A percentile compares a stretch with the other conserved stretches of the same genome.
Conservation (phyloP, 441 rosid species). For the Dalechampia spathulata region DNA sequence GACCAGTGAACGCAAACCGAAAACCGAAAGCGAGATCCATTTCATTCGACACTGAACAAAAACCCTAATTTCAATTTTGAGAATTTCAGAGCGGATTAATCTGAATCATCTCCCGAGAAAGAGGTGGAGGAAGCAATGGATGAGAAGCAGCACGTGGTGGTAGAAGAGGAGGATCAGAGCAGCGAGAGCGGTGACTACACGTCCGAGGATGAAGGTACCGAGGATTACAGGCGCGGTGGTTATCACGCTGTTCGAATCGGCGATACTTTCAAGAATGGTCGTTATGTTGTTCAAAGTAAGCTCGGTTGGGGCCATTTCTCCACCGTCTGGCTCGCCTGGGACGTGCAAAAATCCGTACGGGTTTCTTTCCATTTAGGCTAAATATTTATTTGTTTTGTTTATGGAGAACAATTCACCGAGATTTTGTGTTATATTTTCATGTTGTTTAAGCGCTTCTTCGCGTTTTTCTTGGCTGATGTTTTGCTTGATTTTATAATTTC, state of each 20-base stretch:
- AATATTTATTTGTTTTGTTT: neutral
- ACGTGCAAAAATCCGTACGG: slow-evolving; percentile 37
- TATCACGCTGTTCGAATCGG: slow-evolving; percentile 62
- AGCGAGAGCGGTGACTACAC: slow-evolving; percentile 49
- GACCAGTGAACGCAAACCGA: too few species aligned
- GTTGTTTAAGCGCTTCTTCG: too few species aligned
- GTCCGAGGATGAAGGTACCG: slow-evolving; percentile 69
- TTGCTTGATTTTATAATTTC: too few species aligned
- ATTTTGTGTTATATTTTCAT: too few species aligned
- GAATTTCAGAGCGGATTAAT: too few species aligned
- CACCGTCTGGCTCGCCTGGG: slow-evolving; percentile 79
- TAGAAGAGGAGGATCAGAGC: slow-evolving; percentile 36
- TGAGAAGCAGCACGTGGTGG: slow-evolving; percentile 17
- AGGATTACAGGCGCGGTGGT: slow-evolving; percentile 64
- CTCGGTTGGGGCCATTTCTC: slow-evolving; percentile 83
- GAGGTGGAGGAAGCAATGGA: slow-evolving; percentile 26
- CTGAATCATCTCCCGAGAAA: too few species aligned
- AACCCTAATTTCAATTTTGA: slow-evolving; percentile 11
- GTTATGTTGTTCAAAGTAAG: slow-evolving; percentile 55
- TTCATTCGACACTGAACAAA: neutral
- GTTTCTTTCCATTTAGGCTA: neutral
- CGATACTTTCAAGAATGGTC: slow-evolving; percentile 56
- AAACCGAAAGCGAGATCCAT: slow-evolving; percentile 1
- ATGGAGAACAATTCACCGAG: neutral
- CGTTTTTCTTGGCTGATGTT: too few species aligned